Evolutionary conservation across 1,139 yeast genomes (phyloP).

Genomic region (Candida sanyaensis): DNA sequence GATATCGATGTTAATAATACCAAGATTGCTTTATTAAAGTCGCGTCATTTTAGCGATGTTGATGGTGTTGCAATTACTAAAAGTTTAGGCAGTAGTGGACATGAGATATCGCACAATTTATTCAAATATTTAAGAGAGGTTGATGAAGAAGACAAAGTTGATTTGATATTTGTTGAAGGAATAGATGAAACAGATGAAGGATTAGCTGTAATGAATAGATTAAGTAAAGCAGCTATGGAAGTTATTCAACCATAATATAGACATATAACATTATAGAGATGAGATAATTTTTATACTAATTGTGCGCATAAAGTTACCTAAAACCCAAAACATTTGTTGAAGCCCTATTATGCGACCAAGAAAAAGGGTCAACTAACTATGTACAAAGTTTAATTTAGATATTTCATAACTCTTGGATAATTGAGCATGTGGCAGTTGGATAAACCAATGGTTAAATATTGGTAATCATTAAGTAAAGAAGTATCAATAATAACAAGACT

Average conservation of each 20-base stretch:
- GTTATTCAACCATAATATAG: slow-evolving; percentile 23
- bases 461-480: too few species aligned
- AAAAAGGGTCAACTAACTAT: too few species aligned
- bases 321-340: too few species aligned
- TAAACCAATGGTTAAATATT: too few species aligned
- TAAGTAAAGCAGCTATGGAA: slow-evolving; percentile 79
- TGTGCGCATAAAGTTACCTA: too few species aligned
- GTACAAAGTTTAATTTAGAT: too few species aligned
- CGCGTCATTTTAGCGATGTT: slow-evolving; percentile 33
- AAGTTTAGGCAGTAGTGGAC: slow-evolving; percentile 58
- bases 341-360: too few species aligned
- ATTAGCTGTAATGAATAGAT: slow-evolving; percentile 89
- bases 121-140: slow-evolving; percentile 72
- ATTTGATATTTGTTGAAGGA: slow-evolving; percentile 73
- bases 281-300: too few species aligned
- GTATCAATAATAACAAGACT: too few species aligned
- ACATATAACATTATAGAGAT: too few species aligned
- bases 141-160: slow-evolving; percentile 59
- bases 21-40: slow-evolving; percentile 52
- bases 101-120: slow-evolving; percentile 70
- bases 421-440: too few species aligned
- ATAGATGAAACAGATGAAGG: slow-evolving; percentile 75
- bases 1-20: slow-evolving; percentile 11
- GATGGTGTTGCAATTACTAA: slow-evolving; percentile 33
- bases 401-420: too few species aligned